Evolutionary conservation across 2,329 filamentous ascomycete species (phyloP), one percentile per base, ranked within the genome.

Genomic region (Trichophyton rubrum): DNA sequence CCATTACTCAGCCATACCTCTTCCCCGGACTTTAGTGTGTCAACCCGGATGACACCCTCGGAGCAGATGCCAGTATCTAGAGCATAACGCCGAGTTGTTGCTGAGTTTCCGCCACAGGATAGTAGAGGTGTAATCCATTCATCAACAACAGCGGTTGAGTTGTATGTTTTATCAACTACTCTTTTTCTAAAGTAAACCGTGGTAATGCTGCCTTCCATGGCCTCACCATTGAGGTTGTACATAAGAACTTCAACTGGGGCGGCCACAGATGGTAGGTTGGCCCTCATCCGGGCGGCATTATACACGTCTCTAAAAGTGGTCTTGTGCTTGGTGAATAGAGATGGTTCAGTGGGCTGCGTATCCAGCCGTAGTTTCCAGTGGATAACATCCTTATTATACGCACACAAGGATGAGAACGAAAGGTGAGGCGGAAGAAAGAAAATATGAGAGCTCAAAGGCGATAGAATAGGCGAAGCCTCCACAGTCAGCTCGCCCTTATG

Each of bases 1-100:
- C 88, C 90, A 72, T 92, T 96, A 72, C 90, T 96, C 59, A 96
- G 75, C 88, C 90, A 95, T 63, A 91, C 87, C 59, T 85, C 80
- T 71, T 96, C 91, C 0, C 86, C 88, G 64, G 89, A 79, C 2
- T 78, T 69, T 11, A 96, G 71, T 5, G 84, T 84, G 11, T 79
- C 74, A 1, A 77, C 77, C n/a, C 71, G 72, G 15, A 96, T 77
- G 2, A 76, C 72, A 64, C 84, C 81, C 68, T 95, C 88, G 33
- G 80, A 77, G 59, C 82, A 90, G 51, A 93, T 74, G 0, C 82
- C 79, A 60, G 77, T 81, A 62, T 86, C 82, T 47, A 97, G 71
- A n/a, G 89, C 87, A 86, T 90, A 96, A 61, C 89, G 79, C 65
- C 92, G 82, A 4, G 87, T 89, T 5, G 88, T 93, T 0, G 91